phyloP scores from a whole-genome alignment of 768 basidiomycete species.

The Boletus pseudo-olivaceus region DNA sequence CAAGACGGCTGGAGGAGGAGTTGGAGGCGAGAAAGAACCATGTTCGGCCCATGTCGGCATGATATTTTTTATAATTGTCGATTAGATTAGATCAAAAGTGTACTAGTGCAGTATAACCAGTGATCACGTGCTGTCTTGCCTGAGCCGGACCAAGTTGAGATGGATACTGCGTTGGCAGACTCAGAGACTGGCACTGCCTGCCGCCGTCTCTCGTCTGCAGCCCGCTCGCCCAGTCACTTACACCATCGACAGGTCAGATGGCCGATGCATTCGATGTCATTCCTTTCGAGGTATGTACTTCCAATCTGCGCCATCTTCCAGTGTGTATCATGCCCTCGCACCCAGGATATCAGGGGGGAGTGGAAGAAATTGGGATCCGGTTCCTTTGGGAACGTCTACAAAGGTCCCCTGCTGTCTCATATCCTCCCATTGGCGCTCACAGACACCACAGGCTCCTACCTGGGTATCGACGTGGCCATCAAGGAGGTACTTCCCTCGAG shows the following conservation, averaged over 20 bases:
- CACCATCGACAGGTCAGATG: constrained; percentile 16
- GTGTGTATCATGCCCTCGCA: constrained; percentile 2
- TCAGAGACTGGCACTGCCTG: not conserved
- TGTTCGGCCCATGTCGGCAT: not conserved
- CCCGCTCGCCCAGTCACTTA: not conserved
- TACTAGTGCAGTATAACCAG: too few species aligned
- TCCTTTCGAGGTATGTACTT: constrained; percentile 65
- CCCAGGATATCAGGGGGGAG: constrained; percentile 78
- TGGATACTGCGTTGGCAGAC: not conserved
- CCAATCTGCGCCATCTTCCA: not conserved
- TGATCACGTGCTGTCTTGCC: constrained; percentile 25
- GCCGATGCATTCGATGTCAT: constrained; percentile 86
- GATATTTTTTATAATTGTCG: not conserved
- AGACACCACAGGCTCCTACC: constrained; percentile 64
- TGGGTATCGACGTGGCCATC: constrained; percentile 94
- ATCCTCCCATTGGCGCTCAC: constrained; percentile 1
- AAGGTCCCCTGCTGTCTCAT: constrained; percentile 38
- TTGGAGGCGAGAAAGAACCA: too few species aligned
- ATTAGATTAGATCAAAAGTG: constrained; percentile 13
- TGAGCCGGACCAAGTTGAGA: constrained; percentile 13
- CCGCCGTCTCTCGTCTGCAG: not conserved
- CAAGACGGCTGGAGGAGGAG: constrained; percentile 28
- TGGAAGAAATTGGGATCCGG: constrained; percentile 93
- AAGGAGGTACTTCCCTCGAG: constrained; percentile 92
- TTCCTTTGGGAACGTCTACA: constrained; percentile 91